Evolutionary conservation across 2,329 filamentous ascomycete species (phyloP), one percentile per base, ranked within the genome.

Genomic region (Epichloe sylvatica): DNA sequence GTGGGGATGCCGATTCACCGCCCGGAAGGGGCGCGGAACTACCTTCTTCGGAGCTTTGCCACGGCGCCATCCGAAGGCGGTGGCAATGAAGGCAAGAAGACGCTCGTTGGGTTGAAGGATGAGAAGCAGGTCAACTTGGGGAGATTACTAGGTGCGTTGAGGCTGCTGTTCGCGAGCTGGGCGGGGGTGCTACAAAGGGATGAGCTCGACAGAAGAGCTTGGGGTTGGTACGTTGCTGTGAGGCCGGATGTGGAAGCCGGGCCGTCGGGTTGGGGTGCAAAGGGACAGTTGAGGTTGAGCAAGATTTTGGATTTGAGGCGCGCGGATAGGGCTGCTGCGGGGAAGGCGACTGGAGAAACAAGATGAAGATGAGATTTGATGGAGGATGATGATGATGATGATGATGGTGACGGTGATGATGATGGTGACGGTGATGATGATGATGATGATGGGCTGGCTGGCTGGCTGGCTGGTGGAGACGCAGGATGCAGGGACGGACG

Each of bases 151-250:
- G 82, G 78, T 3, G 81, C 85, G 0, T 68, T 94, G 50, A 77
- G 89, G 53, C 62, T 87, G 19, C 63, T 94, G 1, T 89, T 80
- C 58, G 71, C 75, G 44, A 91, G 86, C 53, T 94, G 88, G 89
- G 73, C 75, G 1, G 66, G 70, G n/a, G 73, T 78, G 33, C 62
- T 94, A 35, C 72, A 66, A 25, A 67, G 68, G 4, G 71, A 76
- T 15, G 19, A 19, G 19, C 19, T 19, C 19, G 19, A 19, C 19
- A 19, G 19, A 19, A 19, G 19, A 19, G 19, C 19, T 19, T 19
- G 19, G 19, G 19, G 19, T 19, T 19, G 19, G 19, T 19, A 19
- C 19, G 19, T 19, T 19, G 19, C 19, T 19, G 19, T 19, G 19
- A 19, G 19, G 19, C 19, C 19, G 19, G 19, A 19, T 19, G 19